Percentiles rank a stretch among this genome's conserved stretches.
These are phyloP conservation scores for Dianthus caryophyllus DNA, from an alignment of 148 eudicot species.

Conservation along the genomic window DNA sequence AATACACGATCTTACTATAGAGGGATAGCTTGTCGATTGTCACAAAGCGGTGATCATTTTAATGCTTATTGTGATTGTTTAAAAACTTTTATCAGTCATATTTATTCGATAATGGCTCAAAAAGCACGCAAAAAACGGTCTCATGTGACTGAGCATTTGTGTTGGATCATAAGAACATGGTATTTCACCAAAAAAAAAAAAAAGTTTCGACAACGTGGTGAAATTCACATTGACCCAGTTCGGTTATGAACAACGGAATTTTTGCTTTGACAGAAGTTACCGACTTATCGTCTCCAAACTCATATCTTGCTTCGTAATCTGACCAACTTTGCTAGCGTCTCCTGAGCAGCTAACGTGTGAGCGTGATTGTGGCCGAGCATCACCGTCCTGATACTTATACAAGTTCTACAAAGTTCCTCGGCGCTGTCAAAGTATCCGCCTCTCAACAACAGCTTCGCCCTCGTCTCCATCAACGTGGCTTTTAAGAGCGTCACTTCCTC, in stretches of 20 bases:
- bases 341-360: constrained; percentile 81
- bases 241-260: constrained; percentile 27
- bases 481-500: constrained; percentile 82
- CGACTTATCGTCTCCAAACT: constrained; percentile 1
- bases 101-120: too few species aligned
- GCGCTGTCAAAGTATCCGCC: constrained; percentile 80
- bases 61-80: too few species aligned
- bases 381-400: constrained; percentile 86
- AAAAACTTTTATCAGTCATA: too few species aligned
- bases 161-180: neutral
- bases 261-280: neutral
- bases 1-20: too few species aligned
- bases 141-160: too few species aligned
- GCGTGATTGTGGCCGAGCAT: constrained; percentile 84
- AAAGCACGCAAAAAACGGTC: too few species aligned
- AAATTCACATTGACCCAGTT: neutral
- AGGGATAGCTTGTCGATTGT: too few species aligned
- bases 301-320: constrained; percentile 76
- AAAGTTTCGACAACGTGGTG: neutral
- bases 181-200: neutral
- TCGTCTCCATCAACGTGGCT: constrained; percentile 74
- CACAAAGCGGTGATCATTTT: too few species aligned
- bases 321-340: constrained; percentile 81
- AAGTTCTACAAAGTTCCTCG: constrained; percentile 80
- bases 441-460: constrained; percentile 70